phyloP scores from a whole-genome alignment of 164 flowering plant species.

The Echeveria elegans region DNA sequence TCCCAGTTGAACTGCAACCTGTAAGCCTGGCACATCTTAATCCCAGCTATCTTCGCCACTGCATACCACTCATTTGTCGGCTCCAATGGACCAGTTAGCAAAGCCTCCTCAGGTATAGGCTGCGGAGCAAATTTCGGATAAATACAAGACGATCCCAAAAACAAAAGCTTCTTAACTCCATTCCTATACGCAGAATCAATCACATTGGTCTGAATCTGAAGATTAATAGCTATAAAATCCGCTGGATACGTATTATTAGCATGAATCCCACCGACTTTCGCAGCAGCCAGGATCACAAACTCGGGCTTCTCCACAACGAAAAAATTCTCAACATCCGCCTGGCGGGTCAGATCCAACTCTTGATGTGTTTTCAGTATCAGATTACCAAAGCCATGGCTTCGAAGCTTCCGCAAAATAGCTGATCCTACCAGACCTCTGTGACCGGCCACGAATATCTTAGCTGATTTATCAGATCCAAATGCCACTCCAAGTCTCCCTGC shows the following conservation, averaged over 20 bases:
- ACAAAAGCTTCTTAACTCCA: conserved; percentile 62
- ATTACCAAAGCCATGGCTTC: conserved; percentile 44
- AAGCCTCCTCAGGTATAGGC: conserved; percentile 72
- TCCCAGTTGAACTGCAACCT: conserved; percentile 58
- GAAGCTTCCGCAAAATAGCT: conserved; percentile 68
- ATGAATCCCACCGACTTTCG: conserved; percentile 94
- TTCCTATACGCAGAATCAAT: conserved; percentile 52
- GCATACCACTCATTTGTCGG: conserved; percentile 88
- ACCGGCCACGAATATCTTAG: conserved; percentile 82
- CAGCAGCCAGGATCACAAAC: conserved; percentile 79
- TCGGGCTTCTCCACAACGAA: conserved; percentile 60
- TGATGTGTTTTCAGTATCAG: conserved; percentile 62
- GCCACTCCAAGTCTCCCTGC: conserved; percentile 13
- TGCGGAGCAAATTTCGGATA: conserved; percentile 53
- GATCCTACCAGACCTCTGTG: conserved; percentile 88
- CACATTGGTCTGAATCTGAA: conserved; percentile 88
- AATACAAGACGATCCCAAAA: conserved; percentile 86
- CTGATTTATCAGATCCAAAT: conserved; percentile 44
- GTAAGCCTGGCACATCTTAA: conserved; percentile 85
- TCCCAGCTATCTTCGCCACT: conserved; percentile 83
- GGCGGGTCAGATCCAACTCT: conserved; percentile 78
- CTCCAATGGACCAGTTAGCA: conserved; percentile 60
- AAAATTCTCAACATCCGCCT: conserved; percentile 69
- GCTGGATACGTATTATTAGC: conserved; percentile 93
- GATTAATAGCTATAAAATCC: conserved; percentile 75